Evolutionary conservation across 192 early-diverging fungal species (phyloP).

Genomic region (Haplosporangium gracile): DNA sequence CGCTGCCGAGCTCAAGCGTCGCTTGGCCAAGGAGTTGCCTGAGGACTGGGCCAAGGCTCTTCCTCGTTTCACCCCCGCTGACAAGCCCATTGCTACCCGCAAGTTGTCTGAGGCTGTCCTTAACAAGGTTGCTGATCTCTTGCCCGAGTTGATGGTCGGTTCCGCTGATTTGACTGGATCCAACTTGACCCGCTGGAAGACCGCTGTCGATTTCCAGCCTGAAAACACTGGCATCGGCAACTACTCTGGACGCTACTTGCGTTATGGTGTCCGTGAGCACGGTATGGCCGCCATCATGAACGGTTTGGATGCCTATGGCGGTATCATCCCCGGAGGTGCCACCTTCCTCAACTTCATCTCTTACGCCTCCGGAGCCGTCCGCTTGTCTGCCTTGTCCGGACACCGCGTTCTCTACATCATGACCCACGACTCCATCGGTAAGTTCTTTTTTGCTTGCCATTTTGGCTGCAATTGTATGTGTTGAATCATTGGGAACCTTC

Average conservation of each 20-base stretch:
- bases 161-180: constrained; percentile 98
- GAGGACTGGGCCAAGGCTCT: constrained; percentile 78
- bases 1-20: constrained; percentile 82
- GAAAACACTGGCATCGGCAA: constrained; percentile 79
- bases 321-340: constrained; percentile 86
- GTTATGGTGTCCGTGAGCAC: constrained; percentile 98
- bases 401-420: constrained; percentile 97
- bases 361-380: constrained; percentile 78
- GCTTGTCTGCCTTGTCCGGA: constrained; percentile 90
- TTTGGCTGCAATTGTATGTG: not conserved
- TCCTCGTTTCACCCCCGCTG: constrained; percentile 86
- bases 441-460: not conserved
- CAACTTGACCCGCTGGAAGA: constrained; percentile 97
- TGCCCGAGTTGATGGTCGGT: constrained; percentile 95
- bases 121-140: constrained; percentile 79
- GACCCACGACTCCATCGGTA: constrained; percentile 99
- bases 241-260: constrained; percentile 92
- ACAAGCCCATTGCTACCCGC: constrained; percentile 89
- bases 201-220: constrained; percentile 93
- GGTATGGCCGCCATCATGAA: constrained; percentile 98
- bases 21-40: constrained; percentile 82
- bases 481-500: not conserved
- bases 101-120: constrained; percentile 91
- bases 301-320: constrained; percentile 92
- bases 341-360: constrained; percentile 96